Percentiles rank a stretch among this genome's conserved stretches.
Evolutionary conservation across 2,329 filamentous ascomycete genomes (phyloP).

Genomic region (Scedosporium boydii): DNA sequence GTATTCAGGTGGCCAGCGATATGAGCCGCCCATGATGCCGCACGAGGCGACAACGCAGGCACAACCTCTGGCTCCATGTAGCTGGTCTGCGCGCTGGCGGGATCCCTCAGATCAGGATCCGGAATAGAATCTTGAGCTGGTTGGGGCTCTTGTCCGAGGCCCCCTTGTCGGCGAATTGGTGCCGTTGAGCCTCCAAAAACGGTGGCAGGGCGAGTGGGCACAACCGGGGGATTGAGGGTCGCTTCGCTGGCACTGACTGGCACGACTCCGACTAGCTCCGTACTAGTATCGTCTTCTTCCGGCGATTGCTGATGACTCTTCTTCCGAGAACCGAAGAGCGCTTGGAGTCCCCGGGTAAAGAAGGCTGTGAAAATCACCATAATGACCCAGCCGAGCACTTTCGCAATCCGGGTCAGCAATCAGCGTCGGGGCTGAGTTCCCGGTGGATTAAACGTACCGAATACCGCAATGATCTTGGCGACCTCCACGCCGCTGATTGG

Average conservation of each 20-base stretch:
- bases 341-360: constrained; percentile 42
- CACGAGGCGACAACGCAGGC: constrained; percentile 32
- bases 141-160: too few species aligned
- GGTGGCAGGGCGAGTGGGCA: not conserved
- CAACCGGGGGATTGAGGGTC: not conserved
- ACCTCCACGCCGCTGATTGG: constrained; percentile 44
- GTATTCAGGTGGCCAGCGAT: constrained; percentile 36
- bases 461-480: constrained; percentile 49
- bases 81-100: not conserved
- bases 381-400: constrained; percentile 47
- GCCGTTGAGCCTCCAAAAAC: not conserved
- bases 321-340: constrained; percentile 41
- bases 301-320: constrained; percentile 39
- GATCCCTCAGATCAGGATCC: too few species aligned
- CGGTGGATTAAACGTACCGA: constrained; percentile 29
- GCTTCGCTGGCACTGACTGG: not conserved
- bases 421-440: too few species aligned
- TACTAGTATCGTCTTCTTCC: constrained; percentile 40
- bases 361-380: constrained; percentile 44
- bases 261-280: constrained; percentile 1
- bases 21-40: constrained; percentile 39
- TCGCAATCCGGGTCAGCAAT: not conserved
- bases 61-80: constrained; percentile 24
- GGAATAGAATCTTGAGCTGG: too few species aligned
- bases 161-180: not conserved